phyloP scores from a whole-genome alignment of 2,329 filamentous ascomycete genomes.

The Xenoacremonium recifei region DNA sequence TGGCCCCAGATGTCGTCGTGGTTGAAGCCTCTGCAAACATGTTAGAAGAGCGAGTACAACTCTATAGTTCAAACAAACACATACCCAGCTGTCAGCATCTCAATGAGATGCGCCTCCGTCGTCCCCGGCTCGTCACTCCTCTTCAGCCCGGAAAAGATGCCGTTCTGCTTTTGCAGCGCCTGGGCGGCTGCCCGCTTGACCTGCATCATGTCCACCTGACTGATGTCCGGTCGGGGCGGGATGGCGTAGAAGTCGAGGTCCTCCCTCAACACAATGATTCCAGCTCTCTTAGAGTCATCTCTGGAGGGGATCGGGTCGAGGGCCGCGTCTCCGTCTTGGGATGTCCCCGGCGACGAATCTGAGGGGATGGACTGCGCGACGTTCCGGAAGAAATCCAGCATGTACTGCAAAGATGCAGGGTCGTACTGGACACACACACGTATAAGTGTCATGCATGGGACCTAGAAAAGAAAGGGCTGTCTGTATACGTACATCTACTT shows the following conservation, averaged over 20 bases:
- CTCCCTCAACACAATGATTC: constrained; percentile 94
- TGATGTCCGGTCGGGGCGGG: constrained; percentile 80
- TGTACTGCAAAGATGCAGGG: constrained; percentile 93
- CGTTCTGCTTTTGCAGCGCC: constrained; percentile 83
- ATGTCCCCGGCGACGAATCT: constrained; percentile 64
- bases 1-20: constrained; percentile 95
- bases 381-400: constrained; percentile 96
- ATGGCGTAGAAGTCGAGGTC: constrained; percentile 98
- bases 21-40: constrained; percentile 78
- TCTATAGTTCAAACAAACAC: constrained; percentile 29
- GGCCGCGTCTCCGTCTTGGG: constrained; percentile 61
- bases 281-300: constrained; percentile 87
- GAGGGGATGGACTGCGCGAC: constrained; percentile 94
- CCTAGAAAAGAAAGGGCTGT: too few relatives aligned
- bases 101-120: constrained; percentile 96
- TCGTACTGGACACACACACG: constrained; percentile 93
- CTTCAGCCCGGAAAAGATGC: constrained; percentile 93
- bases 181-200: constrained; percentile 90
- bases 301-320: constrained; percentile 69
- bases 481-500: constrained; percentile 80
- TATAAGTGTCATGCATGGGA: too few relatives aligned
- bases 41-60: constrained; percentile 1
- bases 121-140: constrained; percentile 95
- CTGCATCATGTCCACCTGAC: constrained; percentile 87
- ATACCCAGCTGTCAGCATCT: constrained; percentile 98